Percentiles rank a stretch among this genome's conserved stretches.
These are phyloP conservation scores for Paulinella micropora DNA, from an alignment of 78 protist species.

Conservation along the genomic window DNA sequence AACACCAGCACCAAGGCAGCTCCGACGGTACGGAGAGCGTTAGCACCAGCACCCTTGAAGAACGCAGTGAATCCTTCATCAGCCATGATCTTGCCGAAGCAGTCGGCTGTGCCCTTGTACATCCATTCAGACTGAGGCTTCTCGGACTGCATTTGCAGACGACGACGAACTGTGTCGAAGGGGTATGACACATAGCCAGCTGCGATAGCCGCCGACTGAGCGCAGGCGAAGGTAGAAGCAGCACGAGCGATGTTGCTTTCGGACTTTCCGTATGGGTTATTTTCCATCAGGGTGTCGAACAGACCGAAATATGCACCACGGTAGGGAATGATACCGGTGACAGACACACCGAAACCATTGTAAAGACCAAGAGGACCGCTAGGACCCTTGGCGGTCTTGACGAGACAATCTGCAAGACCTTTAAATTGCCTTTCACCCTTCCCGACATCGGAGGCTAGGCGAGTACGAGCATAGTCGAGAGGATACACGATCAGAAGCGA, in stretches of 20 bases:
- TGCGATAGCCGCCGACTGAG: constrained; percentile 46
- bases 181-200: constrained; percentile 87
- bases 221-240: constrained; percentile 40
- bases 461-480: constrained; percentile 93
- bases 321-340: constrained; percentile 78
- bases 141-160: constrained; percentile 72
- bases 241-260: too few species aligned
- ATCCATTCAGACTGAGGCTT: constrained; percentile 36
- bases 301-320: constrained; percentile 87
- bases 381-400: constrained; percentile 38
- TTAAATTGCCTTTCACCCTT: constrained; percentile 73
- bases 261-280: not conserved
- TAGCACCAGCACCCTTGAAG: constrained; percentile 93
- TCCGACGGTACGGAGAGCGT: constrained; percentile 74
- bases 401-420: constrained; percentile 72
- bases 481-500: constrained; percentile 85
- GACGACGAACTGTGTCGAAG: constrained; percentile 86
- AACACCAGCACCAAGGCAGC: constrained; percentile 82
- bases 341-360: constrained; percentile 82
- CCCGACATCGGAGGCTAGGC: constrained; percentile 42
- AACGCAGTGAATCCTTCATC: constrained; percentile 50
- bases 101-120: constrained; percentile 68
- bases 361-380: constrained; percentile 78
- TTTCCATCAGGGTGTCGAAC: constrained; percentile 62
- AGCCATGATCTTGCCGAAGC: constrained; percentile 51